These are phyloP conservation scores for Butyriboletus loyo DNA, from an alignment of 768 basidiomycete genomes.

Conservation along the genomic window DNA sequence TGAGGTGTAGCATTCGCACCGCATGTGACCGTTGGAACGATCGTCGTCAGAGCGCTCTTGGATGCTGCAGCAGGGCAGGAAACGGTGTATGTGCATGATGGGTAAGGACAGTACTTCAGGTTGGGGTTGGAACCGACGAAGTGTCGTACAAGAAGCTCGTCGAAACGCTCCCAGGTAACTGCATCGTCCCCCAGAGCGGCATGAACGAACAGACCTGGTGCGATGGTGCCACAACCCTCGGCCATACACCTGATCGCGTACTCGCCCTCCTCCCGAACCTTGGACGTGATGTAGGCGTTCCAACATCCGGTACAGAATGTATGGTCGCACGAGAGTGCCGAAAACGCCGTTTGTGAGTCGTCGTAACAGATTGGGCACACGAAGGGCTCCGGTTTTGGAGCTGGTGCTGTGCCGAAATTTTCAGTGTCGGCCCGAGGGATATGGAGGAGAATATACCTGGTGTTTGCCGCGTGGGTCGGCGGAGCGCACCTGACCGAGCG, in stretches of 20 bases:
- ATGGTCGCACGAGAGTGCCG: slow-evolving; percentile 81
- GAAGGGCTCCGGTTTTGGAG: slow-evolving; percentile 50
- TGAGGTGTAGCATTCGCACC: slow-evolving; percentile 54
- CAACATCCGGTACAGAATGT: slow-evolving; percentile 83
- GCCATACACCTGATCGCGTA: slow-evolving; percentile 76
- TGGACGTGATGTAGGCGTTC: slow-evolving; percentile 73
- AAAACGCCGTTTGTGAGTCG: slow-evolving; percentile 64
- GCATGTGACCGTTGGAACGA: slow-evolving; percentile 90
- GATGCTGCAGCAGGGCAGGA: slow-evolving; percentile 81
- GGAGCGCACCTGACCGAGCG: slow-evolving; percentile 23
- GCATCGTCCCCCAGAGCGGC: slow-evolving; percentile 54
- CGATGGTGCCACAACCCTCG: slow-evolving; percentile 65
- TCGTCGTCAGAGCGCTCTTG: slow-evolving; percentile 65
- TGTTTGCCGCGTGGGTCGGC: slow-evolving; percentile 30
- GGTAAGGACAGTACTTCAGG: slow-evolving; percentile 94
- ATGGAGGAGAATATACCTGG: slow-evolving; percentile 13
- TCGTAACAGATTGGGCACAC: slow-evolving; percentile 94
- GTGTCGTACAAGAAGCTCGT: slow-evolving; percentile 84
- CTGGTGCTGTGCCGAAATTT: slow-evolving; percentile 12
- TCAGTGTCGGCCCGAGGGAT: not conserved
- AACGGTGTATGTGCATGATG: slow-evolving; percentile 91
- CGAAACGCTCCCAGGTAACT: slow-evolving; percentile 65
- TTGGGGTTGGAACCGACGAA: slow-evolving; percentile 82
- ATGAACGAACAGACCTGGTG: slow-evolving; percentile 60
- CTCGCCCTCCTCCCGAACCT: slow-evolving; percentile 82